phyloP scores from a whole-genome alignment of 306 rosid species.

The Cicer judaicum region DNA sequence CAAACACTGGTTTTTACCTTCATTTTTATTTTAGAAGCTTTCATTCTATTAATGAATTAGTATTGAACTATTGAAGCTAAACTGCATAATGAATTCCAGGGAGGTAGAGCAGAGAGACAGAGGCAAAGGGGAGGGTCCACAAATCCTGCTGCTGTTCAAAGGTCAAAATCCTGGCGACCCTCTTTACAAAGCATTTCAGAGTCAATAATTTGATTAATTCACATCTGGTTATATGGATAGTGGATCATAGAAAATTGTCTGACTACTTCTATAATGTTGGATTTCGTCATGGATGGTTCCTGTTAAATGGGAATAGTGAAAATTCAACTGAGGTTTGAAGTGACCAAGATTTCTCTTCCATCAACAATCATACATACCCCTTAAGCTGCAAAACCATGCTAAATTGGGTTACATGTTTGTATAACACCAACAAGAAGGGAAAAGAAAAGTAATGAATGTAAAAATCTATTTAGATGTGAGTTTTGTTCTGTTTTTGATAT shows the following conservation, averaged over 20 bases:
- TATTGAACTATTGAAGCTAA: slow-evolving; percentile 21
- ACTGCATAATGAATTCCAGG: slow-evolving; percentile 56
- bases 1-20: slow-evolving; percentile 19
- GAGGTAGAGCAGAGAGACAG: slow-evolving; percentile 63
- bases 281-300: slow-evolving; percentile 43
- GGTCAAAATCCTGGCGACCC: slow-evolving; percentile 88
- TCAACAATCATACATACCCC: slow-evolving; percentile 47
- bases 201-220: slow-evolving; percentile 54
- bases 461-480: slow-evolving; percentile 49
- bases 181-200: slow-evolving; percentile 92
- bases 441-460: slow-evolving; percentile 46
- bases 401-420: slow-evolving; percentile 52
- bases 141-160: slow-evolving; percentile 57
- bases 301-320: slow-evolving; percentile 41
- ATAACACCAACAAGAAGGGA: slow-evolving; percentile 49
- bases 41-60: slow-evolving; percentile 14
- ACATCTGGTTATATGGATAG: slow-evolving; percentile 35
- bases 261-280: slow-evolving; percentile 43
- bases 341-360: slow-evolving; percentile 52
- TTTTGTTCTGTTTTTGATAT: slow-evolving; percentile 43
- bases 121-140: slow-evolving; percentile 53
- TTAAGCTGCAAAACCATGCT: slow-evolving; percentile 49
- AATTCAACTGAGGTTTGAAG: slow-evolving; percentile 40
- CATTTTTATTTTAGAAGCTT: not conserved
- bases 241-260: slow-evolving; percentile 35